Evolutionary conservation across 2,329 filamentous ascomycete species (phyloP).

Genomic region (Fusarium musae): DNA sequence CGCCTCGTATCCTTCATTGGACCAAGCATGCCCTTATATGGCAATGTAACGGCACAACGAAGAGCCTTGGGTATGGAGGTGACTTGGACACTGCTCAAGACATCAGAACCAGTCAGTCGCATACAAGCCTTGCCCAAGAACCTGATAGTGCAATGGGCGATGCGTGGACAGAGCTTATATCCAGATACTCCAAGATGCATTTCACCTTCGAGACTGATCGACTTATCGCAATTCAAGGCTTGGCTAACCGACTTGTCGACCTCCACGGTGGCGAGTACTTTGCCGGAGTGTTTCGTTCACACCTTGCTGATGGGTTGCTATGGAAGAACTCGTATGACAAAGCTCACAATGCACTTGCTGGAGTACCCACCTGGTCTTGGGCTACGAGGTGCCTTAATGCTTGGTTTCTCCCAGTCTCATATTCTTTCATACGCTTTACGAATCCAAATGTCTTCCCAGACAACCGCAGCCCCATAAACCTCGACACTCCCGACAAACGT

Average conservation of each 20-base stretch:
- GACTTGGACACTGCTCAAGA: neutral
- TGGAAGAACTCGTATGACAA: neutral
- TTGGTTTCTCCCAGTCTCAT: neutral
- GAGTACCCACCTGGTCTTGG: slow-evolving; percentile 17
- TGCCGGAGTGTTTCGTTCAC: slow-evolving; percentile 3
- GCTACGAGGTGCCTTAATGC: neutral
- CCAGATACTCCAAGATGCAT: slow-evolving; percentile 1
- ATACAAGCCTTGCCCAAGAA: neutral
- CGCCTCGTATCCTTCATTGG: neutral
- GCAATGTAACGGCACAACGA: neutral
- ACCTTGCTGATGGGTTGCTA: slow-evolving; percentile 6
- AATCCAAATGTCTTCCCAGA: neutral
- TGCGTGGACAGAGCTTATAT: neutral
- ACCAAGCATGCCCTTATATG: neutral
- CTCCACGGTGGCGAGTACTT: slow-evolving; percentile 6
- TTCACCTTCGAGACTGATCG: slow-evolving; percentile 12
- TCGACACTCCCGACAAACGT: neutral
- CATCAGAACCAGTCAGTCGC: neutral
- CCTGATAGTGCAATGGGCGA: neutral
- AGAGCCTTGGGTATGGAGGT: neutral
- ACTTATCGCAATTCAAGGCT: slow-evolving; percentile 9
- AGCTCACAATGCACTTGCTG: neutral
- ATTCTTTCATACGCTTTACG: neutral
- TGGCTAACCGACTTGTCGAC: slow-evolving; percentile 1
- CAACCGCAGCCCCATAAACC: neutral